Conservation (phyloP, 2,329 filamentous ascomycete genomes). For the Neoscytalidium dimidiatum region DNA sequence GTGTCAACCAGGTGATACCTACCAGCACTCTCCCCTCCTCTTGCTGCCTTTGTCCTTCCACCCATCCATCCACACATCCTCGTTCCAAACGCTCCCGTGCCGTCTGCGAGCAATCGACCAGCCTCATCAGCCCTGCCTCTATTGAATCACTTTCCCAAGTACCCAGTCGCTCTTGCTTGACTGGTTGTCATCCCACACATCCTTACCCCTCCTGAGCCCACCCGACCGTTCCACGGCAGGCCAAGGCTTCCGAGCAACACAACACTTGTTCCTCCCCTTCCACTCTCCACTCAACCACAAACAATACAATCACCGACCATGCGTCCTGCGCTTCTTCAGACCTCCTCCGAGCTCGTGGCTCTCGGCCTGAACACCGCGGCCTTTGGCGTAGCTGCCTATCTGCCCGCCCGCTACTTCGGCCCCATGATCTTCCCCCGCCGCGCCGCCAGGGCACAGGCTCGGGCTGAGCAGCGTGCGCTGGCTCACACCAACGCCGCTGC, state of each 20-base stretch:
- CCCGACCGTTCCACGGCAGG: slow-evolving; percentile 1
- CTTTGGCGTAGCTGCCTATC: slow-evolving; percentile 18
- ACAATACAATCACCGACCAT: not conserved
- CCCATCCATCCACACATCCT: not conserved
- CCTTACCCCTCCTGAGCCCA: not conserved
- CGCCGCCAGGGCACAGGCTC: not conserved
- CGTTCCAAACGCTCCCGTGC: not conserved
- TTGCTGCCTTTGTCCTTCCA: slow-evolving; percentile 2
- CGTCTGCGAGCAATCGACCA: not conserved
- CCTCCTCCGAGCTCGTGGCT: slow-evolving; percentile 17
- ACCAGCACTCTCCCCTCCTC: slow-evolving; percentile 3
- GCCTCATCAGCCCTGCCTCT: slow-evolving; percentile 9
- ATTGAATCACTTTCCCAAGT: not conserved
- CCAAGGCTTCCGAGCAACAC: not conserved
- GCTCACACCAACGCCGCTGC: not conserved
- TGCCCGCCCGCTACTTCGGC: slow-evolving; percentile 16
- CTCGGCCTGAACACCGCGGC: slow-evolving; percentile 12
- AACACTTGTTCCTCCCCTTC: not conserved
- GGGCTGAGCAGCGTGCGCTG: not conserved
- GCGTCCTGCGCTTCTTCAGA: slow-evolving; percentile 4
- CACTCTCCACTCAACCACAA: slow-evolving; percentile 6
- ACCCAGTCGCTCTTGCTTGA: not conserved
- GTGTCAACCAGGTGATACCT: slow-evolving; percentile 6
- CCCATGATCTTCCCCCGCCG: slow-evolving; percentile 17
- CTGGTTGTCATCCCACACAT: not conserved